phyloP scores from a whole-genome alignment of 177 flowering plant species.

The Vitis hybrid region DNA sequence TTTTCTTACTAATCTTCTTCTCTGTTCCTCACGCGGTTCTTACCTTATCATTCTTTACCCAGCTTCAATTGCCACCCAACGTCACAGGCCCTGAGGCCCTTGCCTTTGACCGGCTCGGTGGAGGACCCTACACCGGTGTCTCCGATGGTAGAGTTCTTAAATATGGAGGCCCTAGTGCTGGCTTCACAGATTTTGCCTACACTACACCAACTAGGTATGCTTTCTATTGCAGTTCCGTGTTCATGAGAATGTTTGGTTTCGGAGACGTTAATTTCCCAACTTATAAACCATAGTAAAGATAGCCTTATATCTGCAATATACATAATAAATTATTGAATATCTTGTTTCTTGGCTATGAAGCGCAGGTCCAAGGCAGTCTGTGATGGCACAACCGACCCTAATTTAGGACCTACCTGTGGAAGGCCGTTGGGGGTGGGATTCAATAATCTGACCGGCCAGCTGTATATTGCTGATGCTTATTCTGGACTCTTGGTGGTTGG shows the following conservation, averaged over 20 bases:
- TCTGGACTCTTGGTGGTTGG: slow-evolving; percentile 17
- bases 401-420: slow-evolving; percentile 2
- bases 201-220: slow-evolving; percentile 16
- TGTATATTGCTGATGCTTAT: slow-evolving; percentile 23
- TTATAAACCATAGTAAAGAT: not conserved
- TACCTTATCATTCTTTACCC: not conserved
- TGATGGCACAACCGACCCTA: slow-evolving; percentile 9
- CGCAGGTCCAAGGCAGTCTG: slow-evolving; percentile 19
- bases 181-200: slow-evolving; percentile 13
- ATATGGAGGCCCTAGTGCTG: slow-evolving; percentile 9
- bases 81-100: slow-evolving; percentile 17
- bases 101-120: slow-evolving; percentile 13
- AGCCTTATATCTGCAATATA: too few relatives aligned
- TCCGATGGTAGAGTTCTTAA: slow-evolving; percentile 24
- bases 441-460: slow-evolving; percentile 11
- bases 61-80: not conserved
- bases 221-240: not conserved
- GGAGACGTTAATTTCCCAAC: not conserved
- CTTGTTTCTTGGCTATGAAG: too few relatives aligned
- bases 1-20: not conserved
- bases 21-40: not conserved
- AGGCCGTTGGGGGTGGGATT: slow-evolving; percentile 21
- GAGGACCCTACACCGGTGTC: slow-evolving; percentile 18
- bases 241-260: not conserved
- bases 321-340: not conserved